Conservation (phyloP, 2,329 filamentous ascomycete species). For the Lecanicillium sp. region DNA sequence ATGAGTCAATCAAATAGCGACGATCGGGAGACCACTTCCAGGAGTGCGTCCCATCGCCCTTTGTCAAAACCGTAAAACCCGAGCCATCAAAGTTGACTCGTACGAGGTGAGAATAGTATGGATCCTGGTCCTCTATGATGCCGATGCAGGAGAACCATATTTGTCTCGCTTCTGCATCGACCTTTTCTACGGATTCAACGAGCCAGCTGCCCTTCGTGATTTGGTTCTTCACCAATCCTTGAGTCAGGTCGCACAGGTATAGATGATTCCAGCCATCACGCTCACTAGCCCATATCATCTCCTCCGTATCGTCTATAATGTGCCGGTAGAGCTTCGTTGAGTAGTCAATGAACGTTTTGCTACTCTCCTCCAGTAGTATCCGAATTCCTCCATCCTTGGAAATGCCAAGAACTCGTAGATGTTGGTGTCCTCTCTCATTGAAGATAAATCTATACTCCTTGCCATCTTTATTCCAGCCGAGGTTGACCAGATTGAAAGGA, state of each 20-base stretch:
- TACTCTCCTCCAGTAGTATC: conserved; percentile 14
- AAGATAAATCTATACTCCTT: conserved; percentile 16
- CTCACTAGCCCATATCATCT: conserved; percentile 26
- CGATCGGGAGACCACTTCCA: conserved; percentile 20
- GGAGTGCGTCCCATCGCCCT: conserved; percentile 24
- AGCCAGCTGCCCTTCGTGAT: conserved; percentile 24
- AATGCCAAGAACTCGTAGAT: conserved; percentile 11
- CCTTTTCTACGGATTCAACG: conserved; percentile 18
- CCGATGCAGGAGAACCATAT: conserved; percentile 21
- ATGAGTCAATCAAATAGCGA: conserved; percentile 21
- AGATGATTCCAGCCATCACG: conserved; percentile 25
- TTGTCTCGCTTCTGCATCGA: conserved; percentile 18
- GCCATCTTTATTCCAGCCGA: conserved; percentile 12
- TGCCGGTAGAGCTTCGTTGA: conserved; percentile 10
- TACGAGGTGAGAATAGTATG: conserved; percentile 22
- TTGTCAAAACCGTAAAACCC: conserved; percentile 20
- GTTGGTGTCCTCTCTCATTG: conserved; percentile 18
- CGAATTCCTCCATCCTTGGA: conserved; percentile 4
- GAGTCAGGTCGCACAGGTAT: conserved; percentile 20
- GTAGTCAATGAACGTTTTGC: conserved; percentile 18
- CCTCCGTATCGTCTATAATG: not conserved
- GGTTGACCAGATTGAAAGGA: conserved; percentile 9
- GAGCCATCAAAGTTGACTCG: conserved; percentile 23
- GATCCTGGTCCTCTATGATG: conserved; percentile 19
- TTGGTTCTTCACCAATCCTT: conserved; percentile 13